Conservation (phyloP, 805 yeast species). For the Lipomyces mesembrius region DNA sequence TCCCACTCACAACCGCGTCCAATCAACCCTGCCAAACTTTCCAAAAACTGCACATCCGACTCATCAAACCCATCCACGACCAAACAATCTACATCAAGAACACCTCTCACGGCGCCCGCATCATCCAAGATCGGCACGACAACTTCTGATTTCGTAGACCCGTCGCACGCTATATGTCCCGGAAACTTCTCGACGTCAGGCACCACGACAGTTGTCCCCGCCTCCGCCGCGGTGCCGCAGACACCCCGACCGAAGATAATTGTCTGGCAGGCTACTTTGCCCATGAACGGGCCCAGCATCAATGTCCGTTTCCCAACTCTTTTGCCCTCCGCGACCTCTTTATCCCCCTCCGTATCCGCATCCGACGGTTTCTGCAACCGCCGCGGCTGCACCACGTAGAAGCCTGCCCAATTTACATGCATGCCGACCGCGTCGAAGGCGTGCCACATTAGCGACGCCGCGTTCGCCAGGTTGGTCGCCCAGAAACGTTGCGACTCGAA, state of each 20-base stretch:
- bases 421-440: conserved; percentile 66
- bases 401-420: conserved; percentile 90
- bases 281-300: conserved; percentile 91
- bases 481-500: conserved; percentile 69
- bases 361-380: conserved; percentile 36
- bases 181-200: conserved; percentile 77
- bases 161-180: conserved; percentile 97
- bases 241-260: conserved; percentile 84
- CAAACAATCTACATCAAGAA: conserved; percentile 83
- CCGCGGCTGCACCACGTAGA: conserved; percentile 63
- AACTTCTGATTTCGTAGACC: conserved; percentile 82
- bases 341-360: background rate
- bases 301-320: conserved; percentile 48
- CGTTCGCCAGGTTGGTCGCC: conserved; percentile 88
- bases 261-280: conserved; percentile 92
- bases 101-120: conserved; percentile 60
- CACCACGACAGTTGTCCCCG: conserved; percentile 69
- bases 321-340: background rate
- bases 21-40: conserved; percentile 59
- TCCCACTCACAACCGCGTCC: conserved; percentile 59
- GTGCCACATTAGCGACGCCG: conserved; percentile 86
- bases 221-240: conserved; percentile 81
- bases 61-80: conserved; percentile 67
- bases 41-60: conserved; percentile 63
- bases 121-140: conserved; percentile 82